phyloP scores from a whole-genome alignment of 2,329 filamentous ascomycete genomes.

The Apiospora pterosperma region DNA sequence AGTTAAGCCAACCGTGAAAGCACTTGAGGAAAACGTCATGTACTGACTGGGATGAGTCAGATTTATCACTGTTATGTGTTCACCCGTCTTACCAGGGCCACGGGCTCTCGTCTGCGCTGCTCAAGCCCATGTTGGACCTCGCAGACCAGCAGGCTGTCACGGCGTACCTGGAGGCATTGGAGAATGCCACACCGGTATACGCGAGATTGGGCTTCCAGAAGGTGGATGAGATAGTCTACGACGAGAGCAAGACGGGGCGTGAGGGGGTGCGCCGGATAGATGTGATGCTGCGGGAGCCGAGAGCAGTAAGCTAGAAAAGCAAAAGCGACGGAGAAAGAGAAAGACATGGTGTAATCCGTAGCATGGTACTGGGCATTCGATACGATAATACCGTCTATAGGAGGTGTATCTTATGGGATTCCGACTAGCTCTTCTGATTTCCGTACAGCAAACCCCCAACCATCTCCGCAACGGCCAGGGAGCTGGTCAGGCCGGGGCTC shows the following conservation, averaged over 20 bases:
- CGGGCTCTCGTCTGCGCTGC: constrained; percentile 5
- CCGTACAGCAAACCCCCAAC: constrained; percentile 55
- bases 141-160: constrained; percentile 8
- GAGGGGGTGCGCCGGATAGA: constrained; percentile 6
- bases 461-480: constrained; percentile 78
- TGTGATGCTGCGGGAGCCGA: constrained; percentile 9
- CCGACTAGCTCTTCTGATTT: constrained; percentile 1
- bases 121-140: constrained; percentile 4
- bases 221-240: constrained; percentile 9
- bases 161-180: constrained; percentile 11
- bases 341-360: neutral
- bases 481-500: constrained; percentile 86
- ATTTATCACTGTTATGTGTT: constrained; percentile 6
- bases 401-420: neutral
- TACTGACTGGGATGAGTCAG: neutral
- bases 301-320: neutral
- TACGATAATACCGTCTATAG: neutral
- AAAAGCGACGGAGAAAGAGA: neutral
- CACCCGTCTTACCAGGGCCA: constrained; percentile 9
- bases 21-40: neutral
- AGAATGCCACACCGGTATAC: constrained; percentile 8
- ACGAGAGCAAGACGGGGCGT: constrained; percentile 8
- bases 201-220: constrained; percentile 9
- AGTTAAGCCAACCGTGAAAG: constrained; percentile 9
- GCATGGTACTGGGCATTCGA: neutral